These are phyloP conservation scores for Lecanicillium sp. DNA, from an alignment of 2,329 filamentous ascomycete species.

Conservation along the genomic window DNA sequence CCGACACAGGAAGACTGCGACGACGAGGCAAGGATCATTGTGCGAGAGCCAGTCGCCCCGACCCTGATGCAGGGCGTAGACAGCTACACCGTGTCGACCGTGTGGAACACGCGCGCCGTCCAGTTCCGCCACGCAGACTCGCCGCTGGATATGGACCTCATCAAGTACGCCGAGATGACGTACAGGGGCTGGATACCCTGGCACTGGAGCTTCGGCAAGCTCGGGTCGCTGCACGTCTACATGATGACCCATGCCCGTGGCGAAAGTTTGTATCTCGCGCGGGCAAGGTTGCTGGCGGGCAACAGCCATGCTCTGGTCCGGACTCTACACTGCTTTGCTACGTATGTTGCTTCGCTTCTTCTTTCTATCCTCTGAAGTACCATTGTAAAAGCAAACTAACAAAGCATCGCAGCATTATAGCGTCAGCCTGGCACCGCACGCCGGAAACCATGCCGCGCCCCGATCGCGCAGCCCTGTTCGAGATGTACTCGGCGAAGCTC, in stretches of 20 bases:
- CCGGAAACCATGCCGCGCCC: slow-evolving; percentile 3
- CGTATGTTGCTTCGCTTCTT: slow-evolving; percentile 16
- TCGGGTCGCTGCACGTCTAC: slow-evolving; percentile 16
- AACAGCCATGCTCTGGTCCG: slow-evolving; percentile 5
- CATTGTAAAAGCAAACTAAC: slow-evolving; percentile 7
- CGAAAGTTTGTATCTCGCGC: slow-evolving; percentile 14
- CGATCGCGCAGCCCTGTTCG: slow-evolving; percentile 7
- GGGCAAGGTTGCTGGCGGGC: background rate
- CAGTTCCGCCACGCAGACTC: slow-evolving; percentile 17
- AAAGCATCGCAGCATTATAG: slow-evolving; percentile 15
- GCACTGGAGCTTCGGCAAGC: slow-evolving; percentile 8
- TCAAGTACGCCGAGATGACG: slow-evolving; percentile 14
- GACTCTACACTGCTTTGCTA: slow-evolving; percentile 15
- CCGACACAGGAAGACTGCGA: background rate
- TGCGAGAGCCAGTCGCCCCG: background rate
- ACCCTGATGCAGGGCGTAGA: slow-evolving; percentile 15
- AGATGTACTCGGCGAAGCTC: slow-evolving; percentile 14
- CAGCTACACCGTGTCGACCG: slow-evolving; percentile 18
- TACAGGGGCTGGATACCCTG: slow-evolving; percentile 16
- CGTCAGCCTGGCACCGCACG: slow-evolving; percentile 16
- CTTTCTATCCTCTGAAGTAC: background rate
- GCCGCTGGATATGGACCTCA: slow-evolving; percentile 12
- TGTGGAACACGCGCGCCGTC: slow-evolving; percentile 14
- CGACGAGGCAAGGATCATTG: background rate
- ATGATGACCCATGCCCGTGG: slow-evolving; percentile 16